These are phyloP conservation scores for Curvularia sp. DNA, from an alignment of 2,329 filamentous ascomycete genomes.

Conservation along the genomic window DNA sequence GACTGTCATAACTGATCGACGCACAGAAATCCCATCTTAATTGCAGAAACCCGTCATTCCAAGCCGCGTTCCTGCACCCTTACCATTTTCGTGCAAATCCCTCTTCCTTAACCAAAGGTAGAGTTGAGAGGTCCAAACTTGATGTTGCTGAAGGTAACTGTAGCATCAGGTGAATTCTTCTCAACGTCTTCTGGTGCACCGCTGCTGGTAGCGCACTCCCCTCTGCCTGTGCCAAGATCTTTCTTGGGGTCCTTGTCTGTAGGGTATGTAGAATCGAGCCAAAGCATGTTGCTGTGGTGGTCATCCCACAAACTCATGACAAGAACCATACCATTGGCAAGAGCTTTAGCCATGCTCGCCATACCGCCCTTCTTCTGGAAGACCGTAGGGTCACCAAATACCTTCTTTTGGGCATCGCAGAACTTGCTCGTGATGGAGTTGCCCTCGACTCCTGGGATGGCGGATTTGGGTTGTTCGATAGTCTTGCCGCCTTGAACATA, in stretches of 20 bases:
- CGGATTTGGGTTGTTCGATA: constrained; percentile 55
- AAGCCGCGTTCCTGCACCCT: background rate
- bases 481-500: constrained; percentile 60
- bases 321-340: constrained; percentile 67
- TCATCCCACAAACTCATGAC: constrained; percentile 71
- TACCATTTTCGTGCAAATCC: no score
- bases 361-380: constrained; percentile 66
- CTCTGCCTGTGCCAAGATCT: constrained; percentile 42
- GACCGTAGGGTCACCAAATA: constrained; percentile 49
- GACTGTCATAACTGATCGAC: background rate
- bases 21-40: background rate
- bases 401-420: constrained; percentile 39
- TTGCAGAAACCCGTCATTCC: background rate
- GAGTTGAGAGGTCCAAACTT: constrained; percentile 43
- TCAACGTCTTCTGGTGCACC: constrained; percentile 45
- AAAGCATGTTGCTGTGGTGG: constrained; percentile 72
- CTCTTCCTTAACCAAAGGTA: constrained; percentile 29
- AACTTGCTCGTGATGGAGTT: constrained; percentile 44
- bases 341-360: constrained; percentile 61
- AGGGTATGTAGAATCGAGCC: constrained; percentile 73
- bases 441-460: constrained; percentile 54
- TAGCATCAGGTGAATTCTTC: constrained; percentile 26
- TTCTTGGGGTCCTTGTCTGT: constrained; percentile 42
- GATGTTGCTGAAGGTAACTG: constrained; percentile 41
- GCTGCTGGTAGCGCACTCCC: constrained; percentile 34